These are phyloP conservation scores for Dactylonectria estremocensis DNA, from an alignment of 2,329 filamentous ascomycete species.

Conservation along the genomic window DNA sequence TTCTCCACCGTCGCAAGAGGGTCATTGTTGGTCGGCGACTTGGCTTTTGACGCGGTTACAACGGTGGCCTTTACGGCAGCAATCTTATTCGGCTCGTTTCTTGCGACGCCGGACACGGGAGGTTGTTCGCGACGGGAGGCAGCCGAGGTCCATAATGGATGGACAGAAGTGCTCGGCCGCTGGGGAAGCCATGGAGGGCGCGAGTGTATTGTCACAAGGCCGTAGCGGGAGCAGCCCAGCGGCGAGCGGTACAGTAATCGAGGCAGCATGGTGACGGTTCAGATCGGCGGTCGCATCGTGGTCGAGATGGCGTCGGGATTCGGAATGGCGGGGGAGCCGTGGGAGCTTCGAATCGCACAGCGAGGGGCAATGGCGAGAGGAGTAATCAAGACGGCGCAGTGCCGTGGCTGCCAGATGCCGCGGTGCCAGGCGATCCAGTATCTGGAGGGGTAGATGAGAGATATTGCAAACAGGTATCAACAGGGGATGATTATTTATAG, in stretches of 20 bases:
- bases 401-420: slow-evolving; percentile 34
- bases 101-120: slow-evolving; percentile 34
- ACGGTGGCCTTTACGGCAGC: slow-evolving; percentile 40
- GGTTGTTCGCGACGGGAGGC: slow-evolving; percentile 48
- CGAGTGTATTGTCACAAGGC: slow-evolving; percentile 43
- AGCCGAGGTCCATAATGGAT: slow-evolving; percentile 53
- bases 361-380: slow-evolving; percentile 22
- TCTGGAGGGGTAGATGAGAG: slow-evolving; percentile 23
- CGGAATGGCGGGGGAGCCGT: slow-evolving; percentile 44
- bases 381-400: slow-evolving; percentile 36
- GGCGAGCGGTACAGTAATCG: slow-evolving; percentile 54
- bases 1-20: slow-evolving; percentile 55
- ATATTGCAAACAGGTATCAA: not conserved
- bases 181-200: slow-evolving; percentile 51
- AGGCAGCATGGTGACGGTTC: slow-evolving; percentile 54
- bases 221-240: slow-evolving; percentile 52
- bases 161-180: slow-evolving; percentile 41
- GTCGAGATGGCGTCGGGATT: slow-evolving; percentile 32
- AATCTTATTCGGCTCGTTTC: slow-evolving; percentile 38
- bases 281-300: slow-evolving; percentile 48
- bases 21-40: slow-evolving; percentile 45
- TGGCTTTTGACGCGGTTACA: slow-evolving; percentile 39
- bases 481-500: slow-evolving; percentile 28
- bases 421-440: slow-evolving; percentile 31
- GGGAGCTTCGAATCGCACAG: slow-evolving; percentile 23